These are phyloP conservation scores for Leccinum ochraceum DNA, from an alignment of 768 basidiomycete genomes.

Conservation along the genomic window DNA sequence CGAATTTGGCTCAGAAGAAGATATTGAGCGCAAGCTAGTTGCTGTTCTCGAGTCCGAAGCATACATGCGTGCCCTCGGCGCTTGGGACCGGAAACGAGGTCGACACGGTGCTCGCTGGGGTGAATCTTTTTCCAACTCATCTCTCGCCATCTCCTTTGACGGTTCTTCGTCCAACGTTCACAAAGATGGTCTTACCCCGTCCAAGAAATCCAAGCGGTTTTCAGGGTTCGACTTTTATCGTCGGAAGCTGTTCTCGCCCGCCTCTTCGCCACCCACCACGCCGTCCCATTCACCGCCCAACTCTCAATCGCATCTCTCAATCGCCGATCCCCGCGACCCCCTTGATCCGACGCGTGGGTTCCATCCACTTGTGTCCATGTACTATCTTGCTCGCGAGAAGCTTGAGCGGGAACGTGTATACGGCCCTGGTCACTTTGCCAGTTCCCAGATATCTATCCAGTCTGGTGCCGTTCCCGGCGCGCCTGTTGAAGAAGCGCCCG, in stretches of 20 bases:
- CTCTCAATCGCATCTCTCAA: slow-evolving; percentile 57
- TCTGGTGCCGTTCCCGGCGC: slow-evolving; percentile 25
- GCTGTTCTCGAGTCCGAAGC: slow-evolving; percentile 75
- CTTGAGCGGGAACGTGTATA: slow-evolving; percentile 92
- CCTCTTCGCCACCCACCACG: slow-evolving; percentile 48
- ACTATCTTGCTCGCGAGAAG: slow-evolving; percentile 95
- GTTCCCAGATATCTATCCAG: slow-evolving; percentile 75
- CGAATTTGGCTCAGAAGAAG: slow-evolving; percentile 89
- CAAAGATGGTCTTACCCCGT: slow-evolving; percentile 44
- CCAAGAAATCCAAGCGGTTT: slow-evolving; percentile 80
- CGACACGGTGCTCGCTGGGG: slow-evolving; percentile 51
- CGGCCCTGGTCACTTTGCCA: slow-evolving; percentile 92
- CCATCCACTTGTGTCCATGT: slow-evolving; percentile 94
- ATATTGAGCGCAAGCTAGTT: slow-evolving; percentile 74
- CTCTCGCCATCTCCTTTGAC: slow-evolving; percentile 65
- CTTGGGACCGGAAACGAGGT: slow-evolving; percentile 75
- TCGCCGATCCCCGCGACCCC: slow-evolving; percentile 51
- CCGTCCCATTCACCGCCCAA: slow-evolving; percentile 62
- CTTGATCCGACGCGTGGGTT: slow-evolving; percentile 89
- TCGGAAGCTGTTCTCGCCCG: slow-evolving; percentile 76
- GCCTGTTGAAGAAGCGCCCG: slow-evolving; percentile 20
- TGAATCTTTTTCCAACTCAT: slow-evolving; percentile 62
- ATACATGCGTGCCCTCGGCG: slow-evolving; percentile 70
- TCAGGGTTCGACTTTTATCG: slow-evolving; percentile 95
- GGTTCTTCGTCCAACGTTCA: slow-evolving; percentile 43